phyloP scores from a whole-genome alignment of 176 grass and related monocot species.

The Oropetium thomaeum region DNA sequence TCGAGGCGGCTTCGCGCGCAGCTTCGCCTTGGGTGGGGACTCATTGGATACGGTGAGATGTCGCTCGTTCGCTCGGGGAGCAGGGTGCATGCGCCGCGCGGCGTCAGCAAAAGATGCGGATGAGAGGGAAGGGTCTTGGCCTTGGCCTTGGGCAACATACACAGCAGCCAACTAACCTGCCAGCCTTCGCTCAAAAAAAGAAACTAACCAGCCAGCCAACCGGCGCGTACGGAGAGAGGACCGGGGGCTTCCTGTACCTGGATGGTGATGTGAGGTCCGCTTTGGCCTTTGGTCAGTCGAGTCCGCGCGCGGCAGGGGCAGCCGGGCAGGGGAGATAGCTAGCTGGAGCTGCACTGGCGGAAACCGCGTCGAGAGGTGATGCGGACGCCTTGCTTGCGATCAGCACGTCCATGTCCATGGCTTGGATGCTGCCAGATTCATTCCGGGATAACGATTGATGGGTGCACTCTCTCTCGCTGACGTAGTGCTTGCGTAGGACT shows the following conservation, averaged over 20 bases:
- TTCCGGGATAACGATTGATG: conserved; percentile 16
- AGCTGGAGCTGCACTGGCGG: conserved; percentile 82
- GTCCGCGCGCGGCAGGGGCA: too few species aligned
- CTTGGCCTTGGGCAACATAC: too few species aligned
- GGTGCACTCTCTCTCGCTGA: conserved; percentile 7
- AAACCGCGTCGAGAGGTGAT: conserved; percentile 45
- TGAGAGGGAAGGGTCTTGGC: neutral
- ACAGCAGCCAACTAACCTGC: conserved; percentile 6
- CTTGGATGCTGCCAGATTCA: neutral
- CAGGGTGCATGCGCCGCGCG: neutral
- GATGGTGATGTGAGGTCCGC: neutral
- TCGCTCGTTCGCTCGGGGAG: neutral
- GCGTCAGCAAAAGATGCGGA: conserved; percentile 28
- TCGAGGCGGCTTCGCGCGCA: conserved; percentile 33
- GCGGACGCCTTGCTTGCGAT: conserved; percentile 3
- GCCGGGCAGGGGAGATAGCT: neutral
- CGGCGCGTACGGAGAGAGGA: neutral
- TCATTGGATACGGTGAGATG: neutral
- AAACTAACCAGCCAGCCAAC: neutral
- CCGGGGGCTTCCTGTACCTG: too few species aligned
- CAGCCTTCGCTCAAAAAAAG: too few species aligned
- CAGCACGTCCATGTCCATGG: neutral
- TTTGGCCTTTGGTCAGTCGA: conserved; percentile 2
- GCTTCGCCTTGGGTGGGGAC: conserved; percentile 48
- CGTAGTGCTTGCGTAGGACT: conserved; percentile 37